Evolutionary conservation across 208 protist species (phyloP).

Genomic region (Endotrypanum monterogeii): DNA sequence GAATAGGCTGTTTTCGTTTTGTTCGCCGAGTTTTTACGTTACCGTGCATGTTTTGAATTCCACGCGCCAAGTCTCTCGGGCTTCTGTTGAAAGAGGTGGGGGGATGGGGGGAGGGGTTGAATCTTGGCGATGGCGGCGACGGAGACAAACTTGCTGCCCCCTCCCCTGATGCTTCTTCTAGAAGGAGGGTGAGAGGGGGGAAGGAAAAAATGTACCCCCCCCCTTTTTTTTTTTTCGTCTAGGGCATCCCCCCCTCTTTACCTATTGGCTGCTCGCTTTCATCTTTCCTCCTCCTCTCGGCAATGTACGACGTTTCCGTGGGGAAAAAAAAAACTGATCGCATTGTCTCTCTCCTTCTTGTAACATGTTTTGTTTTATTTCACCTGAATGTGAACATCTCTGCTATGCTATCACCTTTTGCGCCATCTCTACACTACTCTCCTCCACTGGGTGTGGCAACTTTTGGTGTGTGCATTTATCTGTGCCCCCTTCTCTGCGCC

Average conservation of each 20-base stretch:
- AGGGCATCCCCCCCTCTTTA: neutral
- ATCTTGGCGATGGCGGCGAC: neutral
- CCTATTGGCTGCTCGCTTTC: neutral
- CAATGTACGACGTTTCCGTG: neutral
- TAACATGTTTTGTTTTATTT: no score
- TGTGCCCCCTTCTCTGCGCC: no score
- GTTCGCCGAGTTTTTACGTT: neutral
- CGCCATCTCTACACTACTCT: no score
- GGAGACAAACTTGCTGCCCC: neutral
- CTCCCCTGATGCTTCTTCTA: neutral
- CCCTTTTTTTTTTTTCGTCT: neutral
- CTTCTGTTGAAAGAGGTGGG: neutral
- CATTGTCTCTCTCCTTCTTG: neutral
- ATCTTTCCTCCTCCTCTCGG: neutral
- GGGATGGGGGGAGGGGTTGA: no score
- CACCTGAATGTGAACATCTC: no score
- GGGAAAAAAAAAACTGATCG: constrained; percentile 7
- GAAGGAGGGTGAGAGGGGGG: neutral
- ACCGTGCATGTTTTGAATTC: neutral
- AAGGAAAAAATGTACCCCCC: neutral
- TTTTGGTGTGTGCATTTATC: no score
- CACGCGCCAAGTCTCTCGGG: neutral
- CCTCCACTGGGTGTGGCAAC: no score
- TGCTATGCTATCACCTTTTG: no score
- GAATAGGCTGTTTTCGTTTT: neutral